Evolutionary conservation across 1,139 yeast genomes (phyloP).

Genomic region (Saccharomyces hybrid): DNA sequence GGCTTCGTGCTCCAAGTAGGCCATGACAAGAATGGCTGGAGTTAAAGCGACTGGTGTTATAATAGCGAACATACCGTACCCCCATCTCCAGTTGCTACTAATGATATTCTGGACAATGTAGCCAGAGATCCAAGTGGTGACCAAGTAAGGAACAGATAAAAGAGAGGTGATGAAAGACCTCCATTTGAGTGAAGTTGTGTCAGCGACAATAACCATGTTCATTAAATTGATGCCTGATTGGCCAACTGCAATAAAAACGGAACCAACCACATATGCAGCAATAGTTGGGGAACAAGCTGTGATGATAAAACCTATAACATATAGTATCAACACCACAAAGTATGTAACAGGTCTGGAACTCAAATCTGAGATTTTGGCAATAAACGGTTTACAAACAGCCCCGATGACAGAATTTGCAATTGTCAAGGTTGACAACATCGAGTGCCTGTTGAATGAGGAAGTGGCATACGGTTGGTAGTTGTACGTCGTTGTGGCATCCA

Average conservation of each 20-base stretch:
- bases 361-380: constrained; percentile 32
- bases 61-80: constrained; percentile 37
- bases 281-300: constrained; percentile 23
- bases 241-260: constrained; percentile 31
- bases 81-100: constrained; percentile 37
- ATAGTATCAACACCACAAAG: constrained; percentile 23
- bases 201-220: constrained; percentile 32
- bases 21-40: constrained; percentile 31
- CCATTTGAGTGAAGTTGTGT: constrained; percentile 33
- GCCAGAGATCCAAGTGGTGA: constrained; percentile 34
- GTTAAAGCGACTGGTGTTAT: constrained; percentile 31
- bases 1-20: constrained; percentile 30
- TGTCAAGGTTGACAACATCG: constrained; percentile 32
- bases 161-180: constrained; percentile 30
- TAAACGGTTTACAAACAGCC: constrained; percentile 29
- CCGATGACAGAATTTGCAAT: constrained; percentile 32
- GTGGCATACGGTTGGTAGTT: constrained; percentile 28
- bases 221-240: constrained; percentile 26
- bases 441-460: constrained; percentile 32
- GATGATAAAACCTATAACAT: constrained; percentile 18
- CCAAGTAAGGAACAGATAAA: constrained; percentile 30
- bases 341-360: constrained; percentile 31
- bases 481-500: background rate
- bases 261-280: constrained; percentile 32
- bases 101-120: constrained; percentile 30